Base-by-base conservation (phyloP, 2,329 filamentous ascomycete species). In the Seiridium cupressi region DNA sequence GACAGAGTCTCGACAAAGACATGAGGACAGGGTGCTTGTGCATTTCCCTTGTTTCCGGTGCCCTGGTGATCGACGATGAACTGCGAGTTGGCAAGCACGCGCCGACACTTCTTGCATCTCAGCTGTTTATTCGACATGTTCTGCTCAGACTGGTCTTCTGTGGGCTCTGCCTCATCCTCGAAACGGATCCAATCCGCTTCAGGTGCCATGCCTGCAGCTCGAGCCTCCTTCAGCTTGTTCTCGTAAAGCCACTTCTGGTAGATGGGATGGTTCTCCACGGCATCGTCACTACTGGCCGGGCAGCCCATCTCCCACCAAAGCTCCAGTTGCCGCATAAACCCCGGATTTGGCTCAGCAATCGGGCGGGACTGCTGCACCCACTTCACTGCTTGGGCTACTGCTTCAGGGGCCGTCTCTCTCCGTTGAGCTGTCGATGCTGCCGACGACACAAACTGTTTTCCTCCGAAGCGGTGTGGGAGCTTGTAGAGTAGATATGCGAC, bases 101-200 rank as follows among this genome's bases (percentile, higher is more conserved):
- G 86, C 74, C 95, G 88, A 82, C 95, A 99, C 77, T 94, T 97
- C 72, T 93, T 92, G 78, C 95, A 98, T 67, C 91, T 86, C 61
- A 97, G 80, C 71, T 93, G 89, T 62, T 82, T 68, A 34, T 77
- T 77, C 13, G 67, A 70, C 3, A 61, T 66, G 5, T 64, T 60
- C 57, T 44, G 49, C 5, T 59, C 65, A 4, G 59, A 55, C 9
- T 68, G 67, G 4, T 72, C 72, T 31, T 58, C 73, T 68, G 84
- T 79, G 51, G 79, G 76, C 68, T 86, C 83, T 53, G 69, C 63
- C 70, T 88, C 90, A 66, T 93, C 91, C 72, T 92, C 89, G 70
- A 98, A 98, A 48, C 90, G 86, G 55, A 98, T 88, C 69, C 89
- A 85, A 56, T 87, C 83, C 59, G 86, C 78, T 62, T 90, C 88